Base-by-base conservation (phyloP, 2,329 filamentous ascomycete species). In the Aspergillus pseudotamarii region DNA sequence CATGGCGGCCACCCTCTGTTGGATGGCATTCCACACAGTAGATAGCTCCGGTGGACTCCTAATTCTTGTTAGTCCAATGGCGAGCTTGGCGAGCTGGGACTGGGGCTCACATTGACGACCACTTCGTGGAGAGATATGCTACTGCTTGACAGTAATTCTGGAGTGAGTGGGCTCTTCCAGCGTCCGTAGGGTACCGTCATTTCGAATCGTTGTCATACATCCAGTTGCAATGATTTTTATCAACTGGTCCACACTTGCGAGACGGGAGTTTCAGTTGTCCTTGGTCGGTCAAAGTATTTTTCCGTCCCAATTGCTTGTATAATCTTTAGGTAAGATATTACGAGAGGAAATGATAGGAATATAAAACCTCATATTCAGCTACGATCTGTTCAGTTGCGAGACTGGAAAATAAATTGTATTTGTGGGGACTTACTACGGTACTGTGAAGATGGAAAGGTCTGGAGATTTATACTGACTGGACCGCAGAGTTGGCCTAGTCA, bases 1-100 rank as follows among this genome's bases (percentile, higher is more conserved):
- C 77, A 38, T 69, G 78, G 19, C 80, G 76, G 6, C 83, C 84
- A 46, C 80, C 63, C 58, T 75, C 73, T 12, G 68, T 76, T 16
- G 78, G 75, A 3, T 73, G 75, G 9, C 69, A 72, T 69, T 80
- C 78, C 19, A 78, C 55, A 11, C 74, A 69, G 66, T 76, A 81
- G 23, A 77, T 74, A 19, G 67, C 67, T 50, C 71, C 71, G 5
- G 65, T 72, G 12, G 62, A 60, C 51, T 69, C 69, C 70, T 67
- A 60, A 50, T 60, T 30, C 67, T 6, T 5, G 48, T 66, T 16
- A 68, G 61, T 51, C 45, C 4, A 6, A 4, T 50, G 8, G 45
- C 32, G 28, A 55, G 4, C n/a, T 60, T 59, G n/a, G 51, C 14
- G 28, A n/a, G 19, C 12, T 23, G 32, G 30, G 19, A 16, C n/a